Evolutionary conservation across 768 basidiomycete genomes (phyloP).

Genomic region (Serpula lacrymans): DNA sequence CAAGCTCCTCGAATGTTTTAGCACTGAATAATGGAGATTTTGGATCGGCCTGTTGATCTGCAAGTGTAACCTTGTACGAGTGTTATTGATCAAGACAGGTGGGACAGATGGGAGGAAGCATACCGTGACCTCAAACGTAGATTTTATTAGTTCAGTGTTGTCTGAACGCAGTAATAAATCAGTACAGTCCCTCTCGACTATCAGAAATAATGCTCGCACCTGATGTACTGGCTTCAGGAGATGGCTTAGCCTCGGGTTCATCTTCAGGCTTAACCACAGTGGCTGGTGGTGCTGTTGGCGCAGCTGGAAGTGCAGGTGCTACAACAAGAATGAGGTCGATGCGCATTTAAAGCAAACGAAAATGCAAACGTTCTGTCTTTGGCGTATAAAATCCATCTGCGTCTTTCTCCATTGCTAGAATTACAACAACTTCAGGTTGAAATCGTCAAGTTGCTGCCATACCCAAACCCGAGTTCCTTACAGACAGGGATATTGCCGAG

Average conservation of each 20-base stretch:
- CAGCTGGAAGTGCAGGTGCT: constrained; percentile 10
- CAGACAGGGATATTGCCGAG: constrained; percentile 2
- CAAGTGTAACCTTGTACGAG: constrained; percentile 79
- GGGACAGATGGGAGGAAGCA: constrained; percentile 19
- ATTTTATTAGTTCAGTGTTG: constrained; percentile 64
- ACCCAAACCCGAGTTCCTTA: not conserved
- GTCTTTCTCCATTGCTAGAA: constrained; percentile 61
- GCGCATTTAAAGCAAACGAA: constrained; percentile 8
- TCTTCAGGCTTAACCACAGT: constrained; percentile 24
- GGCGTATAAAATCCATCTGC: constrained; percentile 78
- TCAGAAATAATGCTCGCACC: constrained; percentile 12
- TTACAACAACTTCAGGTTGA: not conserved
- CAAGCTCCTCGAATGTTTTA: constrained; percentile 94
- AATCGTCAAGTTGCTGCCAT: not conserved
- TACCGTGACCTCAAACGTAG: constrained; percentile 83
- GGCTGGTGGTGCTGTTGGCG: constrained; percentile 23
- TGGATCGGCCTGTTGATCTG: constrained; percentile 93
- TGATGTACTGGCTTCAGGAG: constrained; percentile 17
- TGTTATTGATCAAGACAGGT: constrained; percentile 7
- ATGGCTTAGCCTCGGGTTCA: constrained; percentile 15
- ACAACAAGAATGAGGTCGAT: constrained; percentile 6
- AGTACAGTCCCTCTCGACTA: not conserved
- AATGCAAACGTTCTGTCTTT: constrained; percentile 37
- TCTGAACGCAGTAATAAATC: constrained; percentile 9
- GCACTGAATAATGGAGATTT: constrained; percentile 94